Percentiles rank a stretch among this genome's conserved stretches.
Evolutionary conservation across 148 eudicot genomes (phyloP).

Genomic region (Talinum fruticosum): DNA sequence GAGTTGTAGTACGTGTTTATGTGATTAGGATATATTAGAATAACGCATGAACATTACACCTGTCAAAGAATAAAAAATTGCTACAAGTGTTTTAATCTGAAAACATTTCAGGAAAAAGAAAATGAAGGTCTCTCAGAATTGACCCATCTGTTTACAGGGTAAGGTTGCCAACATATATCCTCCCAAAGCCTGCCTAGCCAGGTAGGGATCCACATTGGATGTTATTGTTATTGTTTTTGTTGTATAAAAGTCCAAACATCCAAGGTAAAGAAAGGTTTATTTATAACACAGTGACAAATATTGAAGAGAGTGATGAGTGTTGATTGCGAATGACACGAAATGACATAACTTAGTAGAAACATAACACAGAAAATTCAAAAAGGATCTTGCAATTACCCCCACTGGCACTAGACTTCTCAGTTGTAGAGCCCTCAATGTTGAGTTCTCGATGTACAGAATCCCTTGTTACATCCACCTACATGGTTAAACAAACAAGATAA

Average conservation of each 20-base stretch:
- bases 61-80: not conserved
- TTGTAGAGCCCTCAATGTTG: not conserved
- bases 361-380: not conserved
- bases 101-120: no score
- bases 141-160: no score
- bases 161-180: no score
- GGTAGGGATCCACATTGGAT: no score
- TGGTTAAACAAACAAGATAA: not conserved
- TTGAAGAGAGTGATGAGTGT: not conserved
- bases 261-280: not conserved
- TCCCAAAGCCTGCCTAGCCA: no score
- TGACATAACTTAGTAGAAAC: not conserved
- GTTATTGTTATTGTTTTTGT: no score
- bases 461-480: slow-evolving; percentile 14
- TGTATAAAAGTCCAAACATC: not conserved
- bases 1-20: not conserved
- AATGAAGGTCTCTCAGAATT: no score
- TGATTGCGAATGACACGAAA: not conserved
- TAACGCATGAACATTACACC: not conserved
- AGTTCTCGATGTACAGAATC: not conserved
- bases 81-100: no score
- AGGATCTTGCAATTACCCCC: slow-evolving; percentile 13
- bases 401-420: not conserved
- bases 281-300: not conserved
- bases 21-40: not conserved